Conservation (phyloP, 306 rosid species). For the Ochetophila trinervis region DNA sequence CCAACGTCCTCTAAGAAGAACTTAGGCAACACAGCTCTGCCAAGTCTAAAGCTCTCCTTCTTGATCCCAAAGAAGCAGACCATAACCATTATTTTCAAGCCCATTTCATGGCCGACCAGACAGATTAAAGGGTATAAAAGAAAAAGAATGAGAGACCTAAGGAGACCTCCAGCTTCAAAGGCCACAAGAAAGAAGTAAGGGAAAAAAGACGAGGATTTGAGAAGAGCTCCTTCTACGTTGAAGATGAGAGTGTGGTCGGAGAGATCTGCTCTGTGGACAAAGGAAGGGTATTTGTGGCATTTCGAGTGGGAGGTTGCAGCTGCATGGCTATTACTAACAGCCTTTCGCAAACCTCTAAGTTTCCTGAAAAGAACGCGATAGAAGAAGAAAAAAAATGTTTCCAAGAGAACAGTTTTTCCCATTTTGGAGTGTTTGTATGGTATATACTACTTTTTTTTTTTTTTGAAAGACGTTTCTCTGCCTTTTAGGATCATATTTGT, state of each 20-base stretch:
- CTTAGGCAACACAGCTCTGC: constrained; percentile 71
- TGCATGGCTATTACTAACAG: constrained; percentile 24
- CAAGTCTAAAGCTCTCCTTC: constrained; percentile 53
- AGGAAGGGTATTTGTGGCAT: constrained; percentile 39
- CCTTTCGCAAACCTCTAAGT: constrained; percentile 33
- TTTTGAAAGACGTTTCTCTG: neutral
- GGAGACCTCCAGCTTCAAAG: constrained; percentile 64
- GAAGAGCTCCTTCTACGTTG: constrained; percentile 58
- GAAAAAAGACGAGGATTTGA: constrained; percentile 54
- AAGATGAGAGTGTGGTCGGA: constrained; percentile 47
- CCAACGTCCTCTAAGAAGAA: constrained; percentile 75
- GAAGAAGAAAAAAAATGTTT: constrained; percentile 50
- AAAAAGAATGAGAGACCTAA: constrained; percentile 49
- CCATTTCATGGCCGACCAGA: constrained; percentile 39
- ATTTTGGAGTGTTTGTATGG: constrained; percentile 14
- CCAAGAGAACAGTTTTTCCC: constrained; percentile 43
- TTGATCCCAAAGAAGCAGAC: constrained; percentile 72
- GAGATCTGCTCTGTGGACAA: constrained; percentile 39
- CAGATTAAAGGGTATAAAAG: constrained; percentile 58
- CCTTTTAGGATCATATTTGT: too few species aligned
- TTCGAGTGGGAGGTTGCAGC: constrained; percentile 22
- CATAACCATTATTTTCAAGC: constrained; percentile 75
- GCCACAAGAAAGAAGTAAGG: constrained; percentile 92
- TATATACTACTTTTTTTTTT: neutral
- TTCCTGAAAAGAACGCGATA: constrained; percentile 49